Evolutionary conservation across 1,284 basidiomycete species (phyloP), one percentile per base, ranked within the genome.

Genomic region (Peniophora sp.): DNA sequence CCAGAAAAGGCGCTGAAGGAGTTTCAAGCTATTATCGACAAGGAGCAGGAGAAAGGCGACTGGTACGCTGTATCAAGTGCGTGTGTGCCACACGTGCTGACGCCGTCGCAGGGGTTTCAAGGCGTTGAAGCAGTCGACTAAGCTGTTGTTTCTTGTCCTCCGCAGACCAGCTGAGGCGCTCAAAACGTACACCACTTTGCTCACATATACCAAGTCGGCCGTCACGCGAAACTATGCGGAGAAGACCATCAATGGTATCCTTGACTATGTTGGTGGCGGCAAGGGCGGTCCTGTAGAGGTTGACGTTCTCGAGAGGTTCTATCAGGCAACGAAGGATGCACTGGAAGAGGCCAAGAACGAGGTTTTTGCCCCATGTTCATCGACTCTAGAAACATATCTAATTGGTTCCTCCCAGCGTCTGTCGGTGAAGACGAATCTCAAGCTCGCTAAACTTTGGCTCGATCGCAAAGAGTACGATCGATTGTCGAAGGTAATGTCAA

Each of bases 221-320:
- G 90, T 94, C 14, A 94, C 91, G 2, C 80, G 91, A 41, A 94
- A 94, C 61, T 90, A 94, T 62, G 91, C 91, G 6, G 97, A 99
- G 69, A 99, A 99, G 74, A 89, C 92, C 6, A 99, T 99, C 75
- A 99, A 98, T 66, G 92, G 92, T 54, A 97, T 99, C 55, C 74
- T 99, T 56, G 97, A 99, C 67, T 99, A 99, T 62, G 97, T 99
- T 41, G 94, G 94, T 25, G 93, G 93, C 56, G 92, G 91, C 49
- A 93, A 92, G 63, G 80, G 84, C 45, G 87, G 85, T 0, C 74
- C 76, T 1, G 83, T 97, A 3, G 88, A 95, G 54, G 86, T 97
- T 3, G 86, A 89, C 54, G 81, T 92, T 1, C 76, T 99, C 55
- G 93, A 98, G 67, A 83, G 85, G 57, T 99, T 98, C 72, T 99